A percentile compares a stretch with the other conserved stretches of the same genome.
Conservation (phyloP, 176 grass and related monocot genomes). For the Poa annua region DNA sequence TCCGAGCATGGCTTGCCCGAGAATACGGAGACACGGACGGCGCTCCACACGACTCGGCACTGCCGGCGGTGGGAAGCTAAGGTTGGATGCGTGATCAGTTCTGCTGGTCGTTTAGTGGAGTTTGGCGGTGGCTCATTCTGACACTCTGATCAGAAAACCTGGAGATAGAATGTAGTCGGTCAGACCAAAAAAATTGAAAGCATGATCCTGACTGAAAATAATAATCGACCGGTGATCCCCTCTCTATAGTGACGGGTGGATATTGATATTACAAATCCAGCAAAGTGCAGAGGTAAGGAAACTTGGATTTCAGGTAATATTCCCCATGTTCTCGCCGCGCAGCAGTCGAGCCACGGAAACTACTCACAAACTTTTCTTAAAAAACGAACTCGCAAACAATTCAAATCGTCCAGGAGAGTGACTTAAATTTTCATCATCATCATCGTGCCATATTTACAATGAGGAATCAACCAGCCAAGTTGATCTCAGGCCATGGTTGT, state of each 20-base stretch:
- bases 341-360: background rate
- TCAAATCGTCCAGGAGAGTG: background rate
- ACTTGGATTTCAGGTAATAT: background rate
- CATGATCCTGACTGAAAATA: background rate
- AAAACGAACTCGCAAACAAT: background rate
- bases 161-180: background rate
- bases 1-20: too few species aligned
- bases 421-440: constrained; percentile 17
- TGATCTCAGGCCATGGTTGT: background rate
- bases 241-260: background rate
- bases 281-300: too few species aligned
- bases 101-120: background rate
- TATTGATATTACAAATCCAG: background rate
- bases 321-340: background rate
- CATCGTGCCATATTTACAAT: background rate
- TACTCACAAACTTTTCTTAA: background rate
- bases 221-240: background rate
- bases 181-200: background rate
- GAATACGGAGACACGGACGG: too few species aligned
- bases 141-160: background rate
- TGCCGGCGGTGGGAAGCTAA: too few species aligned
- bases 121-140: background rate
- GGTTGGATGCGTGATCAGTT: too few species aligned
- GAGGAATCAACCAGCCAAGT: background rate
- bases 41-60: too few species aligned